A percentile compares a stretch with the other conserved stretches of the same genome.
Evolutionary conservation across 805 yeast species (phyloP).

Genomic region (Metschnikowia proteae): DNA sequence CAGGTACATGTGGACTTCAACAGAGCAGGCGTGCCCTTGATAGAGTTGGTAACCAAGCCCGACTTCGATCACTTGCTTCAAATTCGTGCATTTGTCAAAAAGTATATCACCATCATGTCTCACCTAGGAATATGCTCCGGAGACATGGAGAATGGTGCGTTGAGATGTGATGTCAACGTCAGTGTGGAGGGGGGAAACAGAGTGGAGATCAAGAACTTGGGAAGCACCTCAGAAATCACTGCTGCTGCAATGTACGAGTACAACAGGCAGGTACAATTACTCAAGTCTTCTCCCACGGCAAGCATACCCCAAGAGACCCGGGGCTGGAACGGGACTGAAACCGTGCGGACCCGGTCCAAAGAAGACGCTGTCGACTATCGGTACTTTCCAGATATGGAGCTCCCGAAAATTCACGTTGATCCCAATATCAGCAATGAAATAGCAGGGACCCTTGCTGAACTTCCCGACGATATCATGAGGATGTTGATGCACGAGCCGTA

Average conservation of each 20-base stretch:
- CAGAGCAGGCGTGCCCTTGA: constrained; percentile 79
- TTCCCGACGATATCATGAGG: constrained; percentile 58
- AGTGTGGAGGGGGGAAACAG: constrained; percentile 69
- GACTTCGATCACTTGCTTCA: constrained; percentile 67
- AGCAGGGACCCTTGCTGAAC: constrained; percentile 43
- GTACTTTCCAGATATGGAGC: constrained; percentile 92
- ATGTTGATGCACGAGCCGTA: constrained; percentile 49
- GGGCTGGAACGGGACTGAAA: constrained; percentile 83
- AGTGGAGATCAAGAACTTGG: constrained; percentile 86
- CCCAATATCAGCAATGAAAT: constrained; percentile 41
- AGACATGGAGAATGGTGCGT: constrained; percentile 90
- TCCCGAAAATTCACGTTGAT: constrained; percentile 55
- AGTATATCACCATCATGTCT: constrained; percentile 68
- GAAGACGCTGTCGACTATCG: constrained; percentile 84
- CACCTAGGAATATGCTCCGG: constrained; percentile 77
- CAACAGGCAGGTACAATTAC: constrained; percentile 55
- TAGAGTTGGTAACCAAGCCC: constrained; percentile 90
- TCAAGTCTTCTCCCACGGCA: constrained; percentile 30
- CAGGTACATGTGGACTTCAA: constrained; percentile 67
- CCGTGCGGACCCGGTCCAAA: constrained; percentile 67
- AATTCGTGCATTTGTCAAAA: constrained; percentile 74
- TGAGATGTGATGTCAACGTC: constrained; percentile 93
- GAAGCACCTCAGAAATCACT: constrained; percentile 75
- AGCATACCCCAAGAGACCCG: constrained; percentile 61
- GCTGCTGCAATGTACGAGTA: constrained; percentile 75